Conservation (phyloP, 148 eudicot genomes). For the Camellia japonica region DNA sequence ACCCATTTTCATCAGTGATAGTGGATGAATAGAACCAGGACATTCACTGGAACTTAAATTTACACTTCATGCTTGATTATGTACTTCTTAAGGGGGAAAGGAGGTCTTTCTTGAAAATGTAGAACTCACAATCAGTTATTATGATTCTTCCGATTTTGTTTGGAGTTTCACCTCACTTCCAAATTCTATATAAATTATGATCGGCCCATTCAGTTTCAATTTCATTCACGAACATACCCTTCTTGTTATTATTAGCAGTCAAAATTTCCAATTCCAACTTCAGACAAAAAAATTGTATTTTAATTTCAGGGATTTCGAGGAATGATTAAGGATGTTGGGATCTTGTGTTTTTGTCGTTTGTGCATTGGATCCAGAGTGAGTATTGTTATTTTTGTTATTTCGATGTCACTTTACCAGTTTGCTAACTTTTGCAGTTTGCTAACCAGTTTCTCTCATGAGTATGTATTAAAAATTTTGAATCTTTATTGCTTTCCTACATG, state of each 20-base stretch:
- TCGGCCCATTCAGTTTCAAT: neutral
- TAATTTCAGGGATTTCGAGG: slow-evolving; percentile 60
- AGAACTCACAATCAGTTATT: neutral
- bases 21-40: neutral
- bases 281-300: slow-evolving; percentile 9
- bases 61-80: neutral
- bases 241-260: neutral
- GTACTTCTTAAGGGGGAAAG: neutral
- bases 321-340: slow-evolving; percentile 64
- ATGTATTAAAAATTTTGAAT: neutral
- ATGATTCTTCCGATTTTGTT: neutral
- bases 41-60: neutral
- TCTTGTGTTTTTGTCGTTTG: slow-evolving; percentile 65
- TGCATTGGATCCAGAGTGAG: slow-evolving; percentile 79
- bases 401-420: neutral
- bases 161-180: neutral
- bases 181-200: neutral
- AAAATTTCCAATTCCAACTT: neutral
- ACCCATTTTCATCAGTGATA: neutral
- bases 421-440: neutral
- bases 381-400: slow-evolving; percentile 16
- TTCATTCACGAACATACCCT: neutral
- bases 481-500: slow-evolving; percentile 13
- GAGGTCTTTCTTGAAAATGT: neutral
- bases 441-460: neutral